Evolutionary conservation across 2,329 filamentous ascomycete species (phyloP).

Genomic region (Pyrenochaeta sp.): DNA sequence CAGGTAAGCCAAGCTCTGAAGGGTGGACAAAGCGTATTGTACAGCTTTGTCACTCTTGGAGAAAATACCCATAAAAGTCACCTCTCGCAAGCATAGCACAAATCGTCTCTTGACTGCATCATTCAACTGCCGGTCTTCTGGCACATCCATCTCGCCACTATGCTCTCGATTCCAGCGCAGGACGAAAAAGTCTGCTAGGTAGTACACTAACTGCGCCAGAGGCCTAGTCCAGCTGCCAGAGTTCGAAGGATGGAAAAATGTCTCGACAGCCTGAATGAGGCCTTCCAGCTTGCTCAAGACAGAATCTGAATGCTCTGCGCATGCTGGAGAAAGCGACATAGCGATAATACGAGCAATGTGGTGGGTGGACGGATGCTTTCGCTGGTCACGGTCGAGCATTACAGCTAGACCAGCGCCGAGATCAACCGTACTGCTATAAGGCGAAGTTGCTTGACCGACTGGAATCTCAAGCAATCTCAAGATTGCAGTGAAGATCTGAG

Average conservation of each 20-base stretch:
- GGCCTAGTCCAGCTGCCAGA: constrained; percentile 91
- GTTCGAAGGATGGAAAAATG: constrained; percentile 98
- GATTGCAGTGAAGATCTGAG: constrained; percentile 90
- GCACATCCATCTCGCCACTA: constrained; percentile 89
- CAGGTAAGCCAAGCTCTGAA: constrained; percentile 88
- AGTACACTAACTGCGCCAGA: constrained; percentile 88
- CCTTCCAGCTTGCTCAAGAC: constrained; percentile 87
- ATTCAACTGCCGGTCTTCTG: constrained; percentile 79
- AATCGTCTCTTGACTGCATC: constrained; percentile 86
- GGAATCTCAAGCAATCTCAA: constrained; percentile 92
- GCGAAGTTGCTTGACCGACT: constrained; percentile 92
- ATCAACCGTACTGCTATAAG: constrained; percentile 83
- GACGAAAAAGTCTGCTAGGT: constrained; percentile 94
- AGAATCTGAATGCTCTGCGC: constrained; percentile 78
- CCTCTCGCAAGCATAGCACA: constrained; percentile 86
- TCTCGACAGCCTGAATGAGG: constrained; percentile 92
- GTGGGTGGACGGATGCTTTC: constrained; percentile 91
- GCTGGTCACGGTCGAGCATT: constrained; percentile 89
- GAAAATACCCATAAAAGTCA: constrained; percentile 98
- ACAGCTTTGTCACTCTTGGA: constrained; percentile 93
- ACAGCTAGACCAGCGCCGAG: constrained; percentile 82
- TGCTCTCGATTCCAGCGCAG: constrained; percentile 97
- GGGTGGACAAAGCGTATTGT: constrained; percentile 87
- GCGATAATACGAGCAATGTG: constrained; percentile 93
- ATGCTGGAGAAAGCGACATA: constrained; percentile 88